These are phyloP conservation scores for Globisporangium cylindrosporum DNA, from an alignment of 352 stramenopile species.

Conservation along the genomic window DNA sequence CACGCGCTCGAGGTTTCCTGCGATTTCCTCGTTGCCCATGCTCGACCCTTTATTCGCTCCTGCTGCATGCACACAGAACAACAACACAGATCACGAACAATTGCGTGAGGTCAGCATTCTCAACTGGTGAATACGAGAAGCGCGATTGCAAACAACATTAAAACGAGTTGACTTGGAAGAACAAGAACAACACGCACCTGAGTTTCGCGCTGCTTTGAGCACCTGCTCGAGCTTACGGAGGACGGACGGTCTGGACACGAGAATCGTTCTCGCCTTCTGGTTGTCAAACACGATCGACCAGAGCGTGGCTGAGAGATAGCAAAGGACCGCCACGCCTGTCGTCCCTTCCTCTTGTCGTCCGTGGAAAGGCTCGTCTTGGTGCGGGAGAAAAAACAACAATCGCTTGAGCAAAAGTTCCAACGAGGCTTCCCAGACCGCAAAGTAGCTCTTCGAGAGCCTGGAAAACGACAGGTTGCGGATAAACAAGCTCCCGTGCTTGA, in stretches of 20 bases:
- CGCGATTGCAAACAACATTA: neutral
- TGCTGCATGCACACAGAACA: neutral
- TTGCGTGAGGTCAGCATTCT: neutral
- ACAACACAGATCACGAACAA: neutral
- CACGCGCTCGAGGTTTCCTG: slow-evolving; percentile 12
- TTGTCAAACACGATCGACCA: slow-evolving; percentile 66
- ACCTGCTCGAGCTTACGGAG: slow-evolving; percentile 36
- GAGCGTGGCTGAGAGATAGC: slow-evolving; percentile 35
- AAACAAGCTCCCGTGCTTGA: slow-evolving; percentile 35
- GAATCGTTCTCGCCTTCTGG: slow-evolving; percentile 47
- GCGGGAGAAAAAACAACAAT: slow-evolving; percentile 8
- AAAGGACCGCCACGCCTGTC: neutral
- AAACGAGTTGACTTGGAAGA: neutral
- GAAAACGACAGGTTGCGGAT: slow-evolving; percentile 62
- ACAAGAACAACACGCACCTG: slow-evolving; percentile 16
- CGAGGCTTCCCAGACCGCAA: slow-evolving; percentile 51
- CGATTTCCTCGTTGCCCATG: slow-evolving; percentile 2
- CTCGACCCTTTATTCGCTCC: neutral
- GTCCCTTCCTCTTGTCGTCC: neutral
- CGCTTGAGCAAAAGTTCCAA: slow-evolving; percentile 37
- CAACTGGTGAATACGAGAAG: neutral
- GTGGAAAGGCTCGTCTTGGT: neutral
- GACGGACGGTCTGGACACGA: slow-evolving; percentile 29
- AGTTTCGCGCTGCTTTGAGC: slow-evolving; percentile 13
- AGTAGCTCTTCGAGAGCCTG: slow-evolving; percentile 50